These are phyloP conservation scores for Trifolium pratense DNA, from an alignment of 306 rosid genomes.

Conservation along the genomic window DNA sequence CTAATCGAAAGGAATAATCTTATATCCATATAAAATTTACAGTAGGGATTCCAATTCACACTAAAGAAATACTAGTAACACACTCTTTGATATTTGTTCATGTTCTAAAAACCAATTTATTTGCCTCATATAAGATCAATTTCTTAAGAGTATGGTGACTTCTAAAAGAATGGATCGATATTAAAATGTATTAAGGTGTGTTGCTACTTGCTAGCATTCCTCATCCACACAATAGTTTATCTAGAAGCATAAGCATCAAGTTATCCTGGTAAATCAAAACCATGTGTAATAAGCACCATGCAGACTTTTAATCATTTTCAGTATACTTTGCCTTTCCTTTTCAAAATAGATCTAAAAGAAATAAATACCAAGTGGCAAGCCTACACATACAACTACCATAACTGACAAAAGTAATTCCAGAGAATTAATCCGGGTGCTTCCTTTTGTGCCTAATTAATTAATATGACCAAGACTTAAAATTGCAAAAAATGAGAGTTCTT, in stretches of 20 bases:
- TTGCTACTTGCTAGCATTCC: neutral
- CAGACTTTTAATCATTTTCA: constrained; percentile 13
- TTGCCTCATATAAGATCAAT: neutral
- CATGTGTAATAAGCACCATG: neutral
- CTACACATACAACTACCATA: constrained; percentile 22
- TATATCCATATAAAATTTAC: neutral
- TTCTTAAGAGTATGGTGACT: neutral
- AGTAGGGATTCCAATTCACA: constrained; percentile 22
- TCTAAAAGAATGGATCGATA: neutral
- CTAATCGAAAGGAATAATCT: constrained; percentile 25
- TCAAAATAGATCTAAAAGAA: constrained; percentile 23
- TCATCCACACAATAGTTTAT: neutral
- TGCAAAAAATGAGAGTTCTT: neutral
- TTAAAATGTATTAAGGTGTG: neutral
- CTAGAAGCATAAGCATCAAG: constrained; percentile 16
- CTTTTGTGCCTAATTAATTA: constrained; percentile 5
- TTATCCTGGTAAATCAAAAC: neutral
- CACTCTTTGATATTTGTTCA: neutral
- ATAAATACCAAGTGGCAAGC: neutral
- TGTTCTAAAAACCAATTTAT: neutral
- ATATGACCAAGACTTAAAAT: constrained; percentile 23
- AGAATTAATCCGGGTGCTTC: constrained; percentile 24
- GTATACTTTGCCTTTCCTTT: constrained; percentile 1
- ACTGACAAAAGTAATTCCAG: neutral
- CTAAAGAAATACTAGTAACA: neutral